Evolutionary conservation across 2,329 filamentous ascomycete species (phyloP), one percentile per base, ranked within the genome.

Genomic region (Cadophora sp.): DNA sequence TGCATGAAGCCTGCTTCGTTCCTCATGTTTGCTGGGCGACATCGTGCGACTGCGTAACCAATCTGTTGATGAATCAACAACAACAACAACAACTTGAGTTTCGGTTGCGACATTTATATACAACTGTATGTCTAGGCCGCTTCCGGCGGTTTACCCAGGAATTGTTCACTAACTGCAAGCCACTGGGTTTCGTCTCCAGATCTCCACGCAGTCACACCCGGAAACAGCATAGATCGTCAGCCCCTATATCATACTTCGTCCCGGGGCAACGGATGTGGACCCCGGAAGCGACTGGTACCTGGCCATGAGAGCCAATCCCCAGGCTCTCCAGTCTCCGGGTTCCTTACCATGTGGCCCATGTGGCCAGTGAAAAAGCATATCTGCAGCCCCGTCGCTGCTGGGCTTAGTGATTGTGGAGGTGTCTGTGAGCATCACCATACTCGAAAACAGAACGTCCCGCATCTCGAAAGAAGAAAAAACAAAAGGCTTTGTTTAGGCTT

Each of bases 151-250:
- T 31, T 14, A 29, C 27, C 8, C 3, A 19, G 5, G 26, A 19
- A 31, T 55, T 55, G 26, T 27, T 27, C 8, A 8, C 26, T 12
- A 27, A 27, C 51, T n/a, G 26, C 27, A 55, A 55, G 51, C 51
- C 51, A 55, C 51, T 14, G 51, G 27, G 51, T 29, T 31, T 31
- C 51, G 51, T 55, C 51, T 55, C 26, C 51, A 14, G 26, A n/a
- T 31, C n/a, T 53, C n/a, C 27, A 14, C 31, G 51, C 51, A 31
- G 51, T n/a, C 16, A 31, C 51, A n/a, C 6, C 51, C 27, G 8
- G n/a, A 31, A 31, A 14, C 16, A 26, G 51, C 14, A 31, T 31
- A 31, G 27, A 55, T 55, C 24, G 31, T 55, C 43, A 48, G 19
- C 43, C 43, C n/a, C 19, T 48, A 48, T 12, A 8, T 22, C 12